Conservation (phyloP, 1,284 basidiomycete species). For the Ustilago crameri region DNA sequence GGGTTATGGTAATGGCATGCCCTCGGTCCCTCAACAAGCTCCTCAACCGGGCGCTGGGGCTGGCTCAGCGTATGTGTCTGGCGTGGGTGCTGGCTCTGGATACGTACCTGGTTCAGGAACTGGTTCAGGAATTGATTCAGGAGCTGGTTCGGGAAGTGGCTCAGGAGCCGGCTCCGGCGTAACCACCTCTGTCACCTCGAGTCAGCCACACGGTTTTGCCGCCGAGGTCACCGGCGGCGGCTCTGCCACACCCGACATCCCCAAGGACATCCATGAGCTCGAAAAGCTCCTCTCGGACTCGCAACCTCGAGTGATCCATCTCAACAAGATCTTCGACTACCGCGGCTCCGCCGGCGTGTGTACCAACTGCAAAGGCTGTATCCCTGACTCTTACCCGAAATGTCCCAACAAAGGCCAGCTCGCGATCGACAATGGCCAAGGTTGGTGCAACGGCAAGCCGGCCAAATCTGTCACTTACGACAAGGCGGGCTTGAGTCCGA, state of each 20-base stretch:
- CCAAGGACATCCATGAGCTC: constrained; percentile 65
- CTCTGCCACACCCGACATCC: constrained; percentile 62
- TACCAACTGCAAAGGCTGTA: constrained; percentile 62
- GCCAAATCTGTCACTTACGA: constrained; percentile 43
- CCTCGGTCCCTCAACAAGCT: constrained; percentile 6
- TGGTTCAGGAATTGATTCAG: neutral
- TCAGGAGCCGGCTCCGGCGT: neutral
- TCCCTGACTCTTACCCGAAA: constrained; percentile 48
- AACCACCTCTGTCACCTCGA: constrained; percentile 5
- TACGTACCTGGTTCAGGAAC: neutral
- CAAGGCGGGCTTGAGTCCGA: constrained; percentile 42
- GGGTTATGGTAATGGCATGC: constrained; percentile 15
- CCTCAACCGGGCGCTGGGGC: neutral
- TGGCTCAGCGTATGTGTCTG: neutral
- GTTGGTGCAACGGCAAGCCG: constrained; percentile 63
- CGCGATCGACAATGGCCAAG: constrained; percentile 63
- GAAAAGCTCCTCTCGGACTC: constrained; percentile 65
- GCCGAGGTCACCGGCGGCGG: constrained; percentile 69
- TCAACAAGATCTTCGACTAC: constrained; percentile 68
- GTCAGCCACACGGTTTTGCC: constrained; percentile 55
- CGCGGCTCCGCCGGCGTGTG: constrained; percentile 47
- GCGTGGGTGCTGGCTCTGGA: neutral
- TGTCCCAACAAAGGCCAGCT: constrained; percentile 67
- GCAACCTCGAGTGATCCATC: constrained; percentile 66
- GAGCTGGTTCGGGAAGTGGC: too few species aligned